These are phyloP conservation scores for Talaromyces marneffei DNA, from an alignment of 2,329 filamentous ascomycete species.

Conservation along the genomic window DNA sequence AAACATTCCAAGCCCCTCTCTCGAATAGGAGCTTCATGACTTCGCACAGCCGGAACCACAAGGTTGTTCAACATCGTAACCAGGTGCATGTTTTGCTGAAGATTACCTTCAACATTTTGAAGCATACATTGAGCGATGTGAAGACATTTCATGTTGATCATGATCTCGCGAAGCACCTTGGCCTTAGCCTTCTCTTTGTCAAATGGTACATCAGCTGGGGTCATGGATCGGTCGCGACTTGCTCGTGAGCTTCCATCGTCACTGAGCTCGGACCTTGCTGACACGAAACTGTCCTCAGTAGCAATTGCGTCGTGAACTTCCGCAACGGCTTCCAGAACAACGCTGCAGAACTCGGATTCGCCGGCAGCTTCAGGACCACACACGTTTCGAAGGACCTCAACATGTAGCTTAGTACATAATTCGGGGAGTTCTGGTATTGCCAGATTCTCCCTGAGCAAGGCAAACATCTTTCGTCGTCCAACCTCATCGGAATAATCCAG, in stretches of 20 bases:
- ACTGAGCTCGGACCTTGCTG: conserved; percentile 78
- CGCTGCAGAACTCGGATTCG: conserved; percentile 46
- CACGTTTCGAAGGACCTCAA: conserved; percentile 75
- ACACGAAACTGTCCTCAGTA: conserved; percentile 80
- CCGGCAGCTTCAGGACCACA: conserved; percentile 57
- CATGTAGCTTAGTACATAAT: conserved; percentile 80
- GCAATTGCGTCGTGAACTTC: conserved; percentile 94
- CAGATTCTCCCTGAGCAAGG: conserved; percentile 76
- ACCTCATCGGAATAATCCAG: conserved; percentile 98
- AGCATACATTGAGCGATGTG: conserved; percentile 98
- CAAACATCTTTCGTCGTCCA: conserved; percentile 91
- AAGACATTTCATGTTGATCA: conserved; percentile 97
- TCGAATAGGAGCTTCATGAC: conserved; percentile 84
- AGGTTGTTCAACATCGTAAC: conserved; percentile 97
- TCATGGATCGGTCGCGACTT: conserved; percentile 38
- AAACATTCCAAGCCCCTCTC: conserved; percentile 86
- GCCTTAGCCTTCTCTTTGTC: conserved; percentile 62
- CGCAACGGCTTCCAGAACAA: conserved; percentile 82
- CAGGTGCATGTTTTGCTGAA: conserved; percentile 85
- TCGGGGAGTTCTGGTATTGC: conserved; percentile 85
- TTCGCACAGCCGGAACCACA: conserved; percentile 89
- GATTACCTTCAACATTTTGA: conserved; percentile 78
- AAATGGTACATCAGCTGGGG: conserved; percentile 46
- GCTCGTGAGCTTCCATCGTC: conserved; percentile 48
- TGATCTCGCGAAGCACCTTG: conserved; percentile 68